phyloP scores from a whole-genome alignment of 345 rosid genomes.

The Salix exigua region DNA sequence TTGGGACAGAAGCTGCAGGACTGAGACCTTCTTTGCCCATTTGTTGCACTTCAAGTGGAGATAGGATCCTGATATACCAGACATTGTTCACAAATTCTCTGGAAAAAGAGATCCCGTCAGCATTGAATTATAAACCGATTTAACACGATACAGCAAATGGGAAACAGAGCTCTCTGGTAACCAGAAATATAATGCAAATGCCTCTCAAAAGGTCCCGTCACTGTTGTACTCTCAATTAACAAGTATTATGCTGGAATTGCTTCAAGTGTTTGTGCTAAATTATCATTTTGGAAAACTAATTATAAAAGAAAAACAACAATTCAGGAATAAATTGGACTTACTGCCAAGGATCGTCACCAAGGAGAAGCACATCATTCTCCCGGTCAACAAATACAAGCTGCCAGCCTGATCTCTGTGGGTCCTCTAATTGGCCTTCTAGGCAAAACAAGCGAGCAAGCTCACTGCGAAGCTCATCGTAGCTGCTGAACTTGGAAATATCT shows the following conservation, averaged over 20 bases:
- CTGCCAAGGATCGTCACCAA: constrained; percentile 92
- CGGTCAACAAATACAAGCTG: constrained; percentile 92
- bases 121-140: background rate
- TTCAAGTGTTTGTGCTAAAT: background rate
- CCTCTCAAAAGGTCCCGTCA: background rate
- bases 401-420: constrained; percentile 93
- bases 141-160: background rate
- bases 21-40: background rate
- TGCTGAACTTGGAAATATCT: constrained; percentile 83
- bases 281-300: background rate
- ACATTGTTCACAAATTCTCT: background rate
- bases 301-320: background rate
- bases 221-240: background rate
- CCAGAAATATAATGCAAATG: background rate
- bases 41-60: background rate
- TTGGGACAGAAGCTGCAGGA: constrained; percentile 19
- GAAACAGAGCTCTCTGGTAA: background rate
- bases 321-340: constrained; percentile 25
- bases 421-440: constrained; percentile 71
- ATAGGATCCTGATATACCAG: background rate
- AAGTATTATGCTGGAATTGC: background rate
- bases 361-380: constrained; percentile 91
- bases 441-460: constrained; percentile 78
- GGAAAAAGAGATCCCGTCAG: background rate
- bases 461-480: constrained; percentile 79